Evolutionary conservation across 2,329 filamentous ascomycete species (phyloP), one percentile per base, ranked within the genome.

Genomic region (Trichophyton schoenleinii): DNA sequence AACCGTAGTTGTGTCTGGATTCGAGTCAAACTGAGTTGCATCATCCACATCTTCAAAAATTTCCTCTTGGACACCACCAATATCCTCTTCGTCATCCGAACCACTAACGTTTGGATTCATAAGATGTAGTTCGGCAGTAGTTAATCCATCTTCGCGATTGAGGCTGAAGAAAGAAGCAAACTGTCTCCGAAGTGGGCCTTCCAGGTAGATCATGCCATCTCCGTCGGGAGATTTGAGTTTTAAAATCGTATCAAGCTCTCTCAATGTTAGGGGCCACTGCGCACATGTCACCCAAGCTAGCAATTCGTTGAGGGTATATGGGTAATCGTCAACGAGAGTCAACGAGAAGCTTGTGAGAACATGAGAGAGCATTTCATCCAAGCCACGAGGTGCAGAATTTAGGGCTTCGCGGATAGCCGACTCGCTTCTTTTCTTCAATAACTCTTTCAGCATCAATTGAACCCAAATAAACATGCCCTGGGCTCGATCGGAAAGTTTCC

Each of bases 391-490:
- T 44, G 80, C 80, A 0, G 71, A 70, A 20, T 74, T 70, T 0
- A 83, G 67, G 48, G 75, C 75, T 20, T 77, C 72, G 3, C 77
- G 72, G 0, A 75, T 80, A 8, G 60, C 63, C 13, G 60, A 57
- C 0, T 77, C 76, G 5, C 74, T 71, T 0, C 77, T 60, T 11
- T 60, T 60, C 42, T 31, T 60, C 42, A 60, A 9, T 22, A 80
- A 69, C 57, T 82, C 80, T 3, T 76, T 76, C 2, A 82, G 61
- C 78, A 80, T 80, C 52, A 80, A 75, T 61, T 79, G 76, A 55
- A 78, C 78, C 53, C 79, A 72, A 20, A 80, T 77, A 64, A 80
- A 80, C 18, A 80, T 72, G 0, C 78, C 78, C 20, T 78, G 74
- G 0, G 77, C 78, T 20, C 76, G 74, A 4, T 71, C 70, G 3